A percentile compares a stretch with the other conserved stretches of the same genome.
These are phyloP conservation scores for Geoglossum cookeanum DNA, from an alignment of 2,329 filamentous ascomycete genomes.

Conservation along the genomic window DNA sequence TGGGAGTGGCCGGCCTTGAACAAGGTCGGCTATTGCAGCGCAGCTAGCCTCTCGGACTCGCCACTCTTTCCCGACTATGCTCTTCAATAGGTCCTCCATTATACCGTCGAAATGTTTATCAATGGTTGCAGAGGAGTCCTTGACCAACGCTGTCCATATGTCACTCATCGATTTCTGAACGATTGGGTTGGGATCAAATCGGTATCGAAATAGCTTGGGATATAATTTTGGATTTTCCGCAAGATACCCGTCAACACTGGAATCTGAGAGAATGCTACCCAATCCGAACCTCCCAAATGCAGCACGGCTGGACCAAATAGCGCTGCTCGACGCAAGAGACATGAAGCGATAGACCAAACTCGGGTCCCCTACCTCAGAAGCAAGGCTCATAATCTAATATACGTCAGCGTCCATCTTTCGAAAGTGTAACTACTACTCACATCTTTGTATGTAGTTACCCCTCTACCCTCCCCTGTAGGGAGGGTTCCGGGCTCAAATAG, in stretches of 20 bases:
- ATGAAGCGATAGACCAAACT: constrained; percentile 97
- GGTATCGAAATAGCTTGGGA: constrained; percentile 82
- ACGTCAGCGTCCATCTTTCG: background rate
- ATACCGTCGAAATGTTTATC: constrained; percentile 75
- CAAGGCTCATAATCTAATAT: constrained; percentile 57
- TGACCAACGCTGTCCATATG: constrained; percentile 93
- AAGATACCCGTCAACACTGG: constrained; percentile 46
- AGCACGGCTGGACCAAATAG: constrained; percentile 91
- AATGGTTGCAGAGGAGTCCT: constrained; percentile 59
- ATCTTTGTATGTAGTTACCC: constrained; percentile 90
- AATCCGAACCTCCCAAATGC: constrained; percentile 90
- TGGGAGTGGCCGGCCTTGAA: constrained; percentile 46
- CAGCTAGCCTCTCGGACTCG: constrained; percentile 83
- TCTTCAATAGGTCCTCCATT: constrained; percentile 68
- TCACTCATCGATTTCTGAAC: constrained; percentile 93
- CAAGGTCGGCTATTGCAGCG: constrained; percentile 34
- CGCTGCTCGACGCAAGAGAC: constrained; percentile 87
- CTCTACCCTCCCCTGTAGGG: constrained; percentile 74
- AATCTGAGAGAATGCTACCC: constrained; percentile 78
- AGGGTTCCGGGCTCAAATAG: constrained; percentile 81
- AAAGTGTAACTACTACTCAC: background rate
- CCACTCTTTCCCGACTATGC: constrained; percentile 83
- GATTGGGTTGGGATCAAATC: constrained; percentile 86
- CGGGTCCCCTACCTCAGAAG: constrained; percentile 91
- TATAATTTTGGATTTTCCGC: constrained; percentile 81